Evolutionary conservation across 495 filamentous ascomycete genomes (phyloP), one percentile per base, ranked within the genome.

Genomic region (Penicillium manginii): DNA sequence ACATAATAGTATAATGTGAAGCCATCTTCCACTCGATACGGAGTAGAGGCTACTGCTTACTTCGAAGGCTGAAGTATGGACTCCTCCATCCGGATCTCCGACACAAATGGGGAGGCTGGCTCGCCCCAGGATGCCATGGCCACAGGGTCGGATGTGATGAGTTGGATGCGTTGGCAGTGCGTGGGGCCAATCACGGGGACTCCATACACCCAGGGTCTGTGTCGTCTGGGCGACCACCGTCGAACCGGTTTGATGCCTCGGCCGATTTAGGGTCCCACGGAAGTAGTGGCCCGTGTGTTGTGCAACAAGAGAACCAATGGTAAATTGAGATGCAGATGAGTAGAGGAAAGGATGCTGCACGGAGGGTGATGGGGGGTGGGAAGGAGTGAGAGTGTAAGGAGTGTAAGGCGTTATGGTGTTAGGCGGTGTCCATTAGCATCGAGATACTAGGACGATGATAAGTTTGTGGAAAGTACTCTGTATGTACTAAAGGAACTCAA

Each of bases 141-240:
- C 26, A 23, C 47, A 29, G 47, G 4, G 48, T 11, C 48, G n/a
- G 17, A 19, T 35, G 40, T 61, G 60, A 64, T 64, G 65, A 61
- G 57, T 64, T 63, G 64, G 63, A 69, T 71, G 68, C 57, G 68
- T 63, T 71, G 71, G 71, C 71, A 72, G 65, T 14, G 7, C 35
- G 39, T 18, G 31, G 65, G 54, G 46, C 67, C 67, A 70, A 70
- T 70, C 57, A 67, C 42, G 11, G 33, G 11, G 43, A 19, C 52
- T 62, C 55, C 62, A 31, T 45, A n/a, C n/a, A 31, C 33, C 55
- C 51, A 52, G 43, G 48, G 48, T 52, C 26, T 49, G 18, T 54
- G 68, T 68, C 68, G 65, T 64, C 68, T 35, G 59, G 66, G 61
- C 58, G 65, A 68, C 65, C 55, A 49, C 18, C 22, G 46, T 40